Base-by-base conservation (phyloP, 495 filamentous ascomycete genomes). In the Talaromyces thailandensis region DNA sequence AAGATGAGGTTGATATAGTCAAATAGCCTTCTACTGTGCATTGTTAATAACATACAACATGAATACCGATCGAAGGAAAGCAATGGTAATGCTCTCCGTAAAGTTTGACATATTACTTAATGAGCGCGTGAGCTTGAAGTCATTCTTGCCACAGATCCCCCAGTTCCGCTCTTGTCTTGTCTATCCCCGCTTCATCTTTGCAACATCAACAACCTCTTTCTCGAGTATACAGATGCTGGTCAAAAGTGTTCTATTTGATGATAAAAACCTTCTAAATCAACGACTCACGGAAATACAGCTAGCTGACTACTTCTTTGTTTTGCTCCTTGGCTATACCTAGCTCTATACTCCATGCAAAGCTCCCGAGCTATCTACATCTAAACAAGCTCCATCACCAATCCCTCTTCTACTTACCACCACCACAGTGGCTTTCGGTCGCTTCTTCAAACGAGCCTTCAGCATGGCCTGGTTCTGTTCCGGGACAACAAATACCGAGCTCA, bases 381-480 rank as follows among this genome's bases (percentile, higher is more conserved):
- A n/a, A 21, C 43, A 48, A 48, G 43, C 43, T 48, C 43, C 43
- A 45, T 48, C 9, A 6, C 43, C 6, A 21, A 21, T 5, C 43
- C 18, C 43, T 18, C 18, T 23, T 18, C 43, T 48, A 48, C 43
- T 9, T 23, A 48, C 43, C 21, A 57, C 29, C 55, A 56, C 11
- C 58, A 31, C 59, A n/a, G 59, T 61, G 59, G 59, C 59, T 61
- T 51, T 61, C 18, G 59, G 59, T 61, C 59, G 43, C 9, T 28
- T 61, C 16, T 61, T 56, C 51, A 63, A 35, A 63, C 68, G 57
- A 53, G 23, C 60, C 50, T 58, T 64, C n/a, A 66, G 65, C 37
- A 99, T 99, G 94, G 93, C 93, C 61, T 99, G 94, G 94, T 83
- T 85, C 64, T 90, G 88, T 71, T 90, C 89, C 18, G 92, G 91